These are phyloP conservation scores for Phytophthora meadii DNA, from an alignment of 352 stramenopile genomes.

Conservation along the genomic window DNA sequence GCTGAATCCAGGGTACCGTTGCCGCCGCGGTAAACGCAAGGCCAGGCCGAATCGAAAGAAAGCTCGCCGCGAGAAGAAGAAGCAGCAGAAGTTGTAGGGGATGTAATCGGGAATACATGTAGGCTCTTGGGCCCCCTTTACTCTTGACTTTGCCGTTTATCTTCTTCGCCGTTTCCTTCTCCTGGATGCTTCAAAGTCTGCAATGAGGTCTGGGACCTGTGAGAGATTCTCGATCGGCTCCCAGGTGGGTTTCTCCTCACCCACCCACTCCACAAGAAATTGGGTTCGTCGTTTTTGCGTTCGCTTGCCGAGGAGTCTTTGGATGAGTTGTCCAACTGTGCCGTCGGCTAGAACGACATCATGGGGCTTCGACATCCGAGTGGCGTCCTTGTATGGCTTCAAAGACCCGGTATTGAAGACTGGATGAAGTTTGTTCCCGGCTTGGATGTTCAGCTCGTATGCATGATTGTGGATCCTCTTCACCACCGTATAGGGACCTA, in stretches of 20 bases:
- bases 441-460: slow-evolving; percentile 30
- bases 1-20: too few relatives aligned
- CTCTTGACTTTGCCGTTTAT: too few relatives aligned
- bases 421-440: slow-evolving; percentile 17
- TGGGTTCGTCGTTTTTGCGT: background rate
- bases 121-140: too few relatives aligned
- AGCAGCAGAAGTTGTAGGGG: too few relatives aligned
- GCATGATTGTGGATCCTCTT: slow-evolving; percentile 23
- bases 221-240: slow-evolving; percentile 1
- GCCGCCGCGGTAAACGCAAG: too few relatives aligned
- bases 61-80: too few relatives aligned
- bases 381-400: slow-evolving; percentile 16
- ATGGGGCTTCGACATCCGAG: background rate
- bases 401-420: slow-evolving; percentile 17
- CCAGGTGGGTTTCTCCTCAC: too few relatives aligned
- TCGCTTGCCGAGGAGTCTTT: slow-evolving; percentile 1
- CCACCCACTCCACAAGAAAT: slow-evolving; percentile 14
- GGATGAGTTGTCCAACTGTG: slow-evolving; percentile 8
- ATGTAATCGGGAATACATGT: too few relatives aligned
- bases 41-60: too few relatives aligned
- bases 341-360: slow-evolving; percentile 17
- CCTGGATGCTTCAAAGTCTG: slow-evolving; percentile 4
- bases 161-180: background rate
- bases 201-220: slow-evolving; percentile 10
- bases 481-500: slow-evolving; percentile 14